Conservation (phyloP, 768 basidiomycete species). For the Panaeolus cyanescens region DNA sequence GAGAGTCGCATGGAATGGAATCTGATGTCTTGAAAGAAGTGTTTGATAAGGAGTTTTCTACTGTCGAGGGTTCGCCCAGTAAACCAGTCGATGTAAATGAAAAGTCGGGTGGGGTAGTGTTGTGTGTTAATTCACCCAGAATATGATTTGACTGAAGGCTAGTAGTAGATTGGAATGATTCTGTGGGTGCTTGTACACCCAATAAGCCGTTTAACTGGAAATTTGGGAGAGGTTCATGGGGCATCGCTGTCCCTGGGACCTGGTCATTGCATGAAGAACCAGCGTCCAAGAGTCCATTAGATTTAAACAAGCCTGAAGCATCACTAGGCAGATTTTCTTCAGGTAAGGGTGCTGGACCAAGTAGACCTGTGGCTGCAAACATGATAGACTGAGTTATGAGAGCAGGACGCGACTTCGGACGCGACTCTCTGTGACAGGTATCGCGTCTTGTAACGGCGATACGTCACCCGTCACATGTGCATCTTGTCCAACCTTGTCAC, state of each 20-base stretch:
- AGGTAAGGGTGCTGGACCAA: constrained; percentile 16
- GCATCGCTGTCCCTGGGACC: neutral
- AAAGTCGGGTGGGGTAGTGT: neutral
- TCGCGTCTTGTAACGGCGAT: constrained; percentile 15
- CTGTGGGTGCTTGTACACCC: neutral
- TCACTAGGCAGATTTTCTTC: constrained; percentile 6
- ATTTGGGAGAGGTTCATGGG: neutral
- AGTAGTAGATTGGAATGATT: neutral
- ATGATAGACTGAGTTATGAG: constrained; percentile 13
- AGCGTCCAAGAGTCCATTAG: neutral
- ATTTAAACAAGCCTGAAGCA: neutral
- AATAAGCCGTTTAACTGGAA: constrained; percentile 12
- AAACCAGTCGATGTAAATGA: neutral
- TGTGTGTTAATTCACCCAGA: neutral
- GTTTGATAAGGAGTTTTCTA: neutral
- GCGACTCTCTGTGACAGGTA: constrained; percentile 4
- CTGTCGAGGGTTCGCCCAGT: neutral
- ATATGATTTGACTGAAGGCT: neutral
- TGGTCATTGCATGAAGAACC: neutral
- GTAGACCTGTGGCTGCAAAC: constrained; percentile 29
- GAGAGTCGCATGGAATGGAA: no score
- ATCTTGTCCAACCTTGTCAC: neutral
- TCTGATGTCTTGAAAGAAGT: no score
- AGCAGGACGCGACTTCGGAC: constrained; percentile 1
- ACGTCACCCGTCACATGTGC: constrained; percentile 7